A percentile compares a stretch with the other conserved stretches of the same genome.
Conservation (phyloP, 768 basidiomycete genomes). For the Amanita rubescens region DNA sequence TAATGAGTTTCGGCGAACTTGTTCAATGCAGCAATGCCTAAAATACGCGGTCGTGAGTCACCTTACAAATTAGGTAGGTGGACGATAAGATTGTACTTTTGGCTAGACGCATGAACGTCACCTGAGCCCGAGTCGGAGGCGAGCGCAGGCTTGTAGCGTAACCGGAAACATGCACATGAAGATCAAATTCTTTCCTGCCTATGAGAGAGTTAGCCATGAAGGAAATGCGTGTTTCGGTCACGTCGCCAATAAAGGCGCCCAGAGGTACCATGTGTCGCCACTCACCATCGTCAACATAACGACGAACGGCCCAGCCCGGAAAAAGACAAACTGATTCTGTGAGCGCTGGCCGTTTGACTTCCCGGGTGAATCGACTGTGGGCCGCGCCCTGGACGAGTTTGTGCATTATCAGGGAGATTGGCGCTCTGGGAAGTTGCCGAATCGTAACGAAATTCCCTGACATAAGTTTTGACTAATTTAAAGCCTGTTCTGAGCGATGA, state of each 20-base stretch:
- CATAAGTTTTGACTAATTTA: neutral
- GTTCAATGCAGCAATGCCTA: constrained; percentile 71
- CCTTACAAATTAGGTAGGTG: neutral
- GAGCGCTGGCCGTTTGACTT: neutral
- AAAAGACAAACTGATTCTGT: constrained; percentile 53
- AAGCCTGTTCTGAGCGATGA: neutral
- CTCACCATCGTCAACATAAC: constrained; percentile 26
- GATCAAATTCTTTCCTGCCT: constrained; percentile 44
- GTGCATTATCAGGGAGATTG: neutral
- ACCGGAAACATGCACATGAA: constrained; percentile 73
- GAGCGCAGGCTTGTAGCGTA: constrained; percentile 58
- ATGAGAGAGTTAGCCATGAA: neutral
- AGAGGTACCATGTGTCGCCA: neutral
- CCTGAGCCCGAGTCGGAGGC: constrained; percentile 62
- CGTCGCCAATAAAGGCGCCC: neutral
- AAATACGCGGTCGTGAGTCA: neutral
- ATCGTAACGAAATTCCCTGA: neutral
- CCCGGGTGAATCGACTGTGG: neutral
- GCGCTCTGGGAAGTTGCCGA: neutral
- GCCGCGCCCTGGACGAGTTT: too few relatives aligned
- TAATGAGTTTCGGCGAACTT: constrained; percentile 36
- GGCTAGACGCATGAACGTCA: constrained; percentile 69
- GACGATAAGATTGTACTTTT: constrained; percentile 41
- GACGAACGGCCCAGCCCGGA: constrained; percentile 73
- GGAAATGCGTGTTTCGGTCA: neutral